These are phyloP conservation scores for Lepidium didymum DNA, from an alignment of 345 rosid genomes.

Conservation along the genomic window DNA sequence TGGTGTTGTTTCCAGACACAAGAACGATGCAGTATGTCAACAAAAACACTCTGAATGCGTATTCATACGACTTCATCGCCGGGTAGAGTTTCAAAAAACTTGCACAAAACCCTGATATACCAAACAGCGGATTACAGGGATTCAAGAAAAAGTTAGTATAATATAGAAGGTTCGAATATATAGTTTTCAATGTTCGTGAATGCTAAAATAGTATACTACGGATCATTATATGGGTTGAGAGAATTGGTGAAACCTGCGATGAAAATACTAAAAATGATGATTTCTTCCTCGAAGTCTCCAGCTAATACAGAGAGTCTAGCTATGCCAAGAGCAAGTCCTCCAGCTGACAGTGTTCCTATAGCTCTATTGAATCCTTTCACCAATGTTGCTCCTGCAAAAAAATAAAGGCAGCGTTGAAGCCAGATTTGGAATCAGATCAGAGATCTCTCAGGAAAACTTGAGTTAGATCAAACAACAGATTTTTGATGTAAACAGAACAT, in stretches of 20 bases:
- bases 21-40: constrained; percentile 82
- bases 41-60: constrained; percentile 80
- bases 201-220: too few relatives aligned
- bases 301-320: constrained; percentile 50
- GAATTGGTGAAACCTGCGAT: constrained; percentile 50
- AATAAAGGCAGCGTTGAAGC: neutral
- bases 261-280: constrained; percentile 60
- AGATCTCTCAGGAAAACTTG: neutral
- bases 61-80: constrained; percentile 69
- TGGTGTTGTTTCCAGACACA: constrained; percentile 58
- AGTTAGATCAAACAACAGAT: neutral
- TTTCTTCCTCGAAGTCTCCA: constrained; percentile 49
- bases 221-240: neutral
- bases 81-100: constrained; percentile 68
- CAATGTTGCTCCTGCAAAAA: constrained; percentile 64
- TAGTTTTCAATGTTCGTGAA: too few relatives aligned
- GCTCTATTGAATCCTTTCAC: constrained; percentile 88
- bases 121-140: neutral
- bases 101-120: constrained; percentile 47
- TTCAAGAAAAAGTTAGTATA: neutral
- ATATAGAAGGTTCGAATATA: too few relatives aligned
- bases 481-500: neutral
- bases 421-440: neutral
- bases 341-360: constrained; percentile 81
- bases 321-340: constrained; percentile 69